Conservation (phyloP, 768 basidiomycete species). For the Collybiopsis confluens region DNA sequence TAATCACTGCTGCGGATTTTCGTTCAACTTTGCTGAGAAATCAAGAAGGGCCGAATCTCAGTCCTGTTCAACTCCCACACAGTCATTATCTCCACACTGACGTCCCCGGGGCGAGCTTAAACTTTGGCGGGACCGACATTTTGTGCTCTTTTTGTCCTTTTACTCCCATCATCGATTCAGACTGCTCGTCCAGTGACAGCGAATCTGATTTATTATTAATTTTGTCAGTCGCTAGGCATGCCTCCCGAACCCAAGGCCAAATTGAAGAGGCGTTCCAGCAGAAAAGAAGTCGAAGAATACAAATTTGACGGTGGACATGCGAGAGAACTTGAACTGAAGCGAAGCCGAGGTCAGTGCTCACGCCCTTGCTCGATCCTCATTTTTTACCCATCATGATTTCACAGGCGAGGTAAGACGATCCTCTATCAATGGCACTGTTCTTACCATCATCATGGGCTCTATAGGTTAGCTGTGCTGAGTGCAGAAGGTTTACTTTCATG, state of each 20-base stretch:
- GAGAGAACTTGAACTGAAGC: conserved; percentile 8
- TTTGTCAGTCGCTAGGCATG: neutral
- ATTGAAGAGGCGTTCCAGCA: conserved; percentile 7
- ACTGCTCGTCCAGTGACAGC: neutral
- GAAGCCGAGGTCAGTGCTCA: conserved; percentile 3
- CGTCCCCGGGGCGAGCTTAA: conserved; percentile 2
- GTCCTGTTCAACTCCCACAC: neutral
- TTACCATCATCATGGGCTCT: neutral
- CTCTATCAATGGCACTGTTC: neutral
- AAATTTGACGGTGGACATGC: conserved; percentile 8
- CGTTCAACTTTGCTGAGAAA: neutral
- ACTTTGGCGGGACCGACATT: conserved; percentile 4
- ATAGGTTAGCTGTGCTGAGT: conserved; percentile 9
- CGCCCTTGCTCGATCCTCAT: neutral
- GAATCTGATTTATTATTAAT: too few relatives aligned
- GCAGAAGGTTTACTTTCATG: conserved; percentile 3
- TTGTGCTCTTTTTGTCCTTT: conserved; percentile 2
- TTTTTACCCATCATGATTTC: neutral
- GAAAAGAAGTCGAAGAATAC: conserved; percentile 5
- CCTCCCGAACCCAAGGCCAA: conserved; percentile 6
- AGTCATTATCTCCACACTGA: neutral
- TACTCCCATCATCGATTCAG: conserved; percentile 6
- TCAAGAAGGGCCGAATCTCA: too few relatives aligned
- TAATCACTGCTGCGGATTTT: conserved; percentile 1
- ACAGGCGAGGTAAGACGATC: conserved; percentile 3